A percentile compares a stretch with the other conserved stretches of the same genome.
Conservation (phyloP, 2,329 filamentous ascomycete species). For the Aspergillus sp. region DNA sequence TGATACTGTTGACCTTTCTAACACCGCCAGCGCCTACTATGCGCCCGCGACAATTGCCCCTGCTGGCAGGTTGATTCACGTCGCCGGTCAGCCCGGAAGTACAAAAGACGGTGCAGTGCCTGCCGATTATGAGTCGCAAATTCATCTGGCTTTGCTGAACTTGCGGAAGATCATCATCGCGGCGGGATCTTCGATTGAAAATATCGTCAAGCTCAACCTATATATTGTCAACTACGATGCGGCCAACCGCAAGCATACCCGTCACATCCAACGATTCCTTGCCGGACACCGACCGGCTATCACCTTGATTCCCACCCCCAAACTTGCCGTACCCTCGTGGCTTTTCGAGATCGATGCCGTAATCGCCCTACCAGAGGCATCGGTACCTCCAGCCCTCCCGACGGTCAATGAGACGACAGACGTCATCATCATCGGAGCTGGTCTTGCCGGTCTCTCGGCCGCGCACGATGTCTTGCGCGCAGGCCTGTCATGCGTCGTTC, state of each 20-base stretch:
- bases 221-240: constrained; percentile 49
- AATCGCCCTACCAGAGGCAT: constrained; percentile 5
- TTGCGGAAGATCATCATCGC: constrained; percentile 37
- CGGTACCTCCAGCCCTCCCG: too few species aligned
- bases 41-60: constrained; percentile 14
- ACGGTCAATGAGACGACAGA: too few species aligned
- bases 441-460: too few species aligned
- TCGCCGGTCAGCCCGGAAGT: constrained; percentile 37
- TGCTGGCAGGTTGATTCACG: constrained; percentile 6
- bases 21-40: constrained; percentile 10
- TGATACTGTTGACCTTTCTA: background rate
- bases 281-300: constrained; percentile 42
- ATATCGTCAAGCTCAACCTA: constrained; percentile 45
- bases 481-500: constrained; percentile 23
- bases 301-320: constrained; percentile 44
- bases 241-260: constrained; percentile 35
- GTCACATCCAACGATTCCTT: constrained; percentile 32
- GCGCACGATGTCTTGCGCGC: too few species aligned
- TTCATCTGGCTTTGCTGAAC: constrained; percentile 42
- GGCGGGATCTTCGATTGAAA: constrained; percentile 34
- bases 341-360: constrained; percentile 20
- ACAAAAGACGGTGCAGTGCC: constrained; percentile 33
- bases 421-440: too few species aligned
- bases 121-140: constrained; percentile 42
- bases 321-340: constrained; percentile 31